Evolutionary conservation across 306 rosid genomes (phyloP).

Genomic region (Prunus davidiana): DNA sequence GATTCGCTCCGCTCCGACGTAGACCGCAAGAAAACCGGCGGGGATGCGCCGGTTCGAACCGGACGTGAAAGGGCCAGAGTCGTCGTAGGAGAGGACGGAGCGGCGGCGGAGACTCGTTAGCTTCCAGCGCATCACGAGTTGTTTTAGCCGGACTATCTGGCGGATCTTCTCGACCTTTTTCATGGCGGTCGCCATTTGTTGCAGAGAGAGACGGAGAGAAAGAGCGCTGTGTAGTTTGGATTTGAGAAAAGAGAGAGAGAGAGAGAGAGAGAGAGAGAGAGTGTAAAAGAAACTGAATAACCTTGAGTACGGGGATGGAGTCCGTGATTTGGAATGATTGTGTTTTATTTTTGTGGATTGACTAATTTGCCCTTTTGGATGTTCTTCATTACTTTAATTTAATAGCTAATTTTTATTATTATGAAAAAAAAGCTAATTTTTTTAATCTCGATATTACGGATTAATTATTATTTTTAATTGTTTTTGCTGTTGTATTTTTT

Average conservation of each 20-base stretch:
- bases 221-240: not conserved
- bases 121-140: conserved; percentile 31
- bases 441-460: too few species aligned
- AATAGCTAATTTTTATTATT: not conserved
- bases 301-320: not conserved
- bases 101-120: conserved; percentile 16
- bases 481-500: not conserved
- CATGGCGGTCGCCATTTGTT: conserved; percentile 33
- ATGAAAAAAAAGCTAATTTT: too few species aligned
- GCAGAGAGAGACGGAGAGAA: not conserved
- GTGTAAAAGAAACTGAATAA: not conserved
- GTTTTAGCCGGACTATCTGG: conserved; percentile 43
- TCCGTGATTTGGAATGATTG: not conserved
- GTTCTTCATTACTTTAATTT: not conserved
- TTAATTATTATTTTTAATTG: too few species aligned
- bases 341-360: not conserved
- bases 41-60: conserved; percentile 17
- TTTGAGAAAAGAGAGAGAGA: not conserved
- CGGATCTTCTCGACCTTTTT: conserved; percentile 42
- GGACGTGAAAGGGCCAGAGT: not conserved
- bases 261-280: not conserved
- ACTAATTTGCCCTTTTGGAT: conserved; percentile 6
- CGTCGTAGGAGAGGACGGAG: not conserved
- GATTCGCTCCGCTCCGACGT: conserved; percentile 36
- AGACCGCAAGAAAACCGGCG: conserved; percentile 39